A percentile compares a stretch with the other conserved stretches of the same genome.
These are phyloP conservation scores for Podaxis sp. DNA, from an alignment of 768 basidiomycete species.

Conservation along the genomic window DNA sequence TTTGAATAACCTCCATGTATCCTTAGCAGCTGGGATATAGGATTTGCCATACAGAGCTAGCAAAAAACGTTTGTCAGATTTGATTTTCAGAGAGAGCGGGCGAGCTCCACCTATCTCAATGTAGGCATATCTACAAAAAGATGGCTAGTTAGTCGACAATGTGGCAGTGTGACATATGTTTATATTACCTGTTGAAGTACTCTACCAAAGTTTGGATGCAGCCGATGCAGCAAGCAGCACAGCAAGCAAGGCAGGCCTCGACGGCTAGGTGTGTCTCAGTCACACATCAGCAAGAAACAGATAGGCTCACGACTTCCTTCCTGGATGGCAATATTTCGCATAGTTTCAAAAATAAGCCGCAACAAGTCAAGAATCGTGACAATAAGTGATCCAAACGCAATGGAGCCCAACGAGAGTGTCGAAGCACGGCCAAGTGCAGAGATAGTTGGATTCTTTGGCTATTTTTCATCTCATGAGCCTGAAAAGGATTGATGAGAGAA, in stretches of 20 bases:
- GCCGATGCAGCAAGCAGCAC: conserved; percentile 73
- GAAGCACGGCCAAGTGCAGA: conserved; percentile 71
- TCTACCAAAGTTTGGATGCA: conserved; percentile 65
- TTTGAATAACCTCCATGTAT: conserved; percentile 75
- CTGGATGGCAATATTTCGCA: conserved; percentile 52
- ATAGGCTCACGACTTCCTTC: conserved; percentile 59
- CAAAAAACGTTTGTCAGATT: not conserved
- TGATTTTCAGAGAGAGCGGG: not conserved
- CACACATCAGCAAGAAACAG: not conserved
- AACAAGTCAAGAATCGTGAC: conserved; percentile 76
- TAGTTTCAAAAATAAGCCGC: conserved; percentile 52
- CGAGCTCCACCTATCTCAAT: conserved; percentile 66
- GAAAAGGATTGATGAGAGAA: not conserved
- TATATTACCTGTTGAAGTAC: conserved; percentile 69
- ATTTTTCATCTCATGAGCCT: not conserved
- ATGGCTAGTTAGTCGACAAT: not conserved
- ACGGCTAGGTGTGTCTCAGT: conserved; percentile 41
- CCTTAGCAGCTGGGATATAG: conserved; percentile 76
- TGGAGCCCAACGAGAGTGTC: conserved; percentile 76
- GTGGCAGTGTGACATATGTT: not conserved
- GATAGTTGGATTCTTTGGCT: conserved; percentile 70
- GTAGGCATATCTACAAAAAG: conserved; percentile 57
- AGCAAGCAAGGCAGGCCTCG: conserved; percentile 70
- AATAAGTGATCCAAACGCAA: conserved; percentile 81
- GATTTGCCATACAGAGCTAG: conserved; percentile 80